phyloP scores from a whole-genome alignment of 2,329 filamentous ascomycete species.

The Ascochyta rabiei region DNA sequence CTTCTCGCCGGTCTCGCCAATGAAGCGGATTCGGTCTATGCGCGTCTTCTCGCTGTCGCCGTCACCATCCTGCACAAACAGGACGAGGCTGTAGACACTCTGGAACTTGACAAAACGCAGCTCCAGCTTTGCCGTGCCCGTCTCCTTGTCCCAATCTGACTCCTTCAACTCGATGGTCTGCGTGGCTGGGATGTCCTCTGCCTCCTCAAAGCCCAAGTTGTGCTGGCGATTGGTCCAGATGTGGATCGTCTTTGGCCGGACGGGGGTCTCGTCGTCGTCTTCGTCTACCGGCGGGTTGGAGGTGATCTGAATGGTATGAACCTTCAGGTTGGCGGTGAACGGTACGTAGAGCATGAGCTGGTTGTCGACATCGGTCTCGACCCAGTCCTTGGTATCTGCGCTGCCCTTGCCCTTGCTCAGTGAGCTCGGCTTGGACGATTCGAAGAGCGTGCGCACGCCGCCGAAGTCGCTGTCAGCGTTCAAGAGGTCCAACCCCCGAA shows the following conservation, averaged over 20 bases:
- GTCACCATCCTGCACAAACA: constrained; percentile 84
- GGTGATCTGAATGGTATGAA: constrained; percentile 86
- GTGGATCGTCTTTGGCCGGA: constrained; percentile 82
- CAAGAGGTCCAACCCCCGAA: constrained; percentile 80
- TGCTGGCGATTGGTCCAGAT: constrained; percentile 88
- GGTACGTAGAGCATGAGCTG: constrained; percentile 93
- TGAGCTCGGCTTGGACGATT: constrained; percentile 68
- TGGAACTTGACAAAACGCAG: constrained; percentile 98
- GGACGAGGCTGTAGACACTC: constrained; percentile 81
- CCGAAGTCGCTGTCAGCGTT: constrained; percentile 83
- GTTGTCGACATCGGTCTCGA: constrained; percentile 96
- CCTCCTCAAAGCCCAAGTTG: constrained; percentile 93
- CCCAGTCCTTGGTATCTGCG: constrained; percentile 73
- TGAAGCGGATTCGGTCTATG: constrained; percentile 76
- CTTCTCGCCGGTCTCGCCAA: constrained; percentile 91
- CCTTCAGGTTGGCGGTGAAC: constrained; percentile 85
- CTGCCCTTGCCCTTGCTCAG: constrained; percentile 57
- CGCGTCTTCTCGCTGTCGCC: constrained; percentile 86
- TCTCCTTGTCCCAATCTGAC: constrained; percentile 72
- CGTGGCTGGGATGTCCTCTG: constrained; percentile 81
- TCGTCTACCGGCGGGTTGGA: constrained; percentile 68
- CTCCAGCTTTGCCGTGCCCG: constrained; percentile 58
- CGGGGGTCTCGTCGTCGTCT: constrained; percentile 71
- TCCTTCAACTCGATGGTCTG: constrained; percentile 77
- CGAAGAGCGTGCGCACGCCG: constrained; percentile 75